Evolutionary conservation across 768 basidiomycete genomes (phyloP).

Genomic region (Dentipellis sp.): DNA sequence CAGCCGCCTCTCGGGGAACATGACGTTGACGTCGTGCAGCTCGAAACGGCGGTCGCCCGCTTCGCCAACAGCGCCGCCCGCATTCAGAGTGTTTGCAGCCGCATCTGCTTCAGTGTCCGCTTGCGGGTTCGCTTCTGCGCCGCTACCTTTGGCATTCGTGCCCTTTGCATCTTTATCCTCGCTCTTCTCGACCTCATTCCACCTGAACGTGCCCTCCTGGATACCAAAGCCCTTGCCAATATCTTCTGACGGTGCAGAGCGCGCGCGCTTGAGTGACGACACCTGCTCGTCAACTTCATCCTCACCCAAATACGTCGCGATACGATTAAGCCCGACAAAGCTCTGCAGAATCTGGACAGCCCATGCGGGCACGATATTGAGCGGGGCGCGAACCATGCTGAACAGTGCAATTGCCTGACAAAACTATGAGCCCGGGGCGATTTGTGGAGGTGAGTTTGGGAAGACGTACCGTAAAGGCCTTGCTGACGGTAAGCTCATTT

Average conservation of each 20-base stretch:
- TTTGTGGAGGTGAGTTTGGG: conserved; percentile 1
- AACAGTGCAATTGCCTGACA: conserved; percentile 69
- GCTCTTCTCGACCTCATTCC: conserved; percentile 40
- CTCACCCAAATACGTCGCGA: conserved; percentile 50
- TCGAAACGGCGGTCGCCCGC: conserved; percentile 47
- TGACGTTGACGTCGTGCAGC: conserved; percentile 53
- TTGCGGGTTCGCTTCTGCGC: neutral
- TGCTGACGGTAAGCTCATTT: conserved; percentile 64
- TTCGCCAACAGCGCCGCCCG: neutral
- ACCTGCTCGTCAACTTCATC: conserved; percentile 57
- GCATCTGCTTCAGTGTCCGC: neutral
- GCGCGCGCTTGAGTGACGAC: conserved; percentile 39
- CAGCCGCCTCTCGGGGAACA: conserved; percentile 65
- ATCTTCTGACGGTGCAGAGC: conserved; percentile 15
- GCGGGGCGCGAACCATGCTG: conserved; percentile 69
- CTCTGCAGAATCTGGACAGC: conserved; percentile 62
- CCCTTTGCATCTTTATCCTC: conserved; percentile 16
- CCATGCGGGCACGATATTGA: conserved; percentile 75
- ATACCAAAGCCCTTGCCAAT: conserved; percentile 34
- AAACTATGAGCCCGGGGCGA: neutral
- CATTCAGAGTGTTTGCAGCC: neutral
- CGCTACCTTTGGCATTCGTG: neutral
- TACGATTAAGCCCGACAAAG: conserved; percentile 48
- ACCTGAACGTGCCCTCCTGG: conserved; percentile 42
- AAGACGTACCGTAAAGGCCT: conserved; percentile 72